Percentiles rank a stretch among this genome's conserved stretches.
phyloP scores from a whole-genome alignment of 208 protist genomes.

The Trypanosoma mega region DNA sequence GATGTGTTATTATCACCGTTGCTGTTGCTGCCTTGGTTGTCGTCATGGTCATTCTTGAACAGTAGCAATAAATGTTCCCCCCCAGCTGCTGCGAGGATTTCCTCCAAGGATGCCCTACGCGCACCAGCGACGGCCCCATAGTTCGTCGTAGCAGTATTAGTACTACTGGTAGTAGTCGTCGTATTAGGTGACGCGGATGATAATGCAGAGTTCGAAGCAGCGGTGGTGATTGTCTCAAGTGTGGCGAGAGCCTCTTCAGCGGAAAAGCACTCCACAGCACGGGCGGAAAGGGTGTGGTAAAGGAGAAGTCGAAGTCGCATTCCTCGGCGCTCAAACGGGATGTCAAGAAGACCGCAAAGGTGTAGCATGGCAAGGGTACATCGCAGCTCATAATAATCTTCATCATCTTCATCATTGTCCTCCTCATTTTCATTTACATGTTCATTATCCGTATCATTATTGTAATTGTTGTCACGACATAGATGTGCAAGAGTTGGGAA shows the following conservation, averaged over 20 bases:
- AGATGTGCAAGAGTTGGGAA: slow-evolving; percentile 18
- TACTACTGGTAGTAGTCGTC: too few relatives aligned
- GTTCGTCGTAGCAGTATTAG: too few relatives aligned
- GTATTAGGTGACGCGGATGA: too few relatives aligned
- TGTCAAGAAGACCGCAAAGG: slow-evolving; percentile 20
- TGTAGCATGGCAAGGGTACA: slow-evolving; percentile 15
- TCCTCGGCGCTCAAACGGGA: slow-evolving; percentile 23
- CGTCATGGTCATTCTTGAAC: too few relatives aligned
- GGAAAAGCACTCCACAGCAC: slow-evolving; percentile 12
- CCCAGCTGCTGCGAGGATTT: too few relatives aligned
- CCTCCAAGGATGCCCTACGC: too few relatives aligned
- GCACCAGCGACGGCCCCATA: too few relatives aligned
- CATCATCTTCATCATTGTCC: slow-evolving; percentile 10
- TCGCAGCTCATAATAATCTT: slow-evolving; percentile 23
- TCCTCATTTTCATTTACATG: background rate
- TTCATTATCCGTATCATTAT: background rate
- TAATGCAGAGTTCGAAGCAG: background rate
- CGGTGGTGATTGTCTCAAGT: background rate
- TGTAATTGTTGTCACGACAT: slow-evolving; percentile 4
- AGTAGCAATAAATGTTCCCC: too few relatives aligned
- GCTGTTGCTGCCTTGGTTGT: too few relatives aligned
- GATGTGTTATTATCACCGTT: background rate
- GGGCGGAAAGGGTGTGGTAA: too few relatives aligned
- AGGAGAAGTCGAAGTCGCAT: slow-evolving; percentile 15
- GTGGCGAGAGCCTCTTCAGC: slow-evolving; percentile 14